phyloP scores from a whole-genome alignment of 192 early-diverging fungal species.

The Linnemannia exigua region DNA sequence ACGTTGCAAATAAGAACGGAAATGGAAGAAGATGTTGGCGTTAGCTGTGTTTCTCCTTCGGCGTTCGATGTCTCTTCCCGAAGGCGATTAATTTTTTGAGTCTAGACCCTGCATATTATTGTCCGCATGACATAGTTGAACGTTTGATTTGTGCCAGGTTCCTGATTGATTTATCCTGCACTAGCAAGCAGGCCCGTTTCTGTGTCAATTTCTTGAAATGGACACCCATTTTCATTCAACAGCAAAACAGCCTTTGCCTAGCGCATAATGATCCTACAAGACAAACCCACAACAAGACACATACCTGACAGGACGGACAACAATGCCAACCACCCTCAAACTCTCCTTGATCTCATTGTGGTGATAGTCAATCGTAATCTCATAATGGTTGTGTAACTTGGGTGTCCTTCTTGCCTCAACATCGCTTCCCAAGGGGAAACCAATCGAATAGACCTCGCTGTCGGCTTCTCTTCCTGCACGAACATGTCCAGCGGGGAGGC shows the following conservation, averaged over 20 bases:
- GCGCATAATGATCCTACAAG: background rate
- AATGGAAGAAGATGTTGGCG: background rate
- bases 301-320: slow-evolving; percentile 79
- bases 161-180: background rate
- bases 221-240: background rate
- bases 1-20: background rate
- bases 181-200: background rate
- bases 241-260: background rate
- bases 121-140: background rate
- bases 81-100: no score
- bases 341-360: slow-evolving; percentile 68
- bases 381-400: slow-evolving; percentile 90
- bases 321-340: slow-evolving; percentile 91
- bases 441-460: slow-evolving; percentile 76
- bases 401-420: slow-evolving; percentile 2
- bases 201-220: background rate
- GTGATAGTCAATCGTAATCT: slow-evolving; percentile 89
- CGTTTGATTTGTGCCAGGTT: background rate
- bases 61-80: no score
- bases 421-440: slow-evolving; percentile 81
- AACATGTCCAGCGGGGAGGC: slow-evolving; percentile 87
- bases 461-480: slow-evolving; percentile 68
- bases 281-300: background rate
- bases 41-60: background rate
- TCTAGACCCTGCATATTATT: background rate